Percentiles rank a stretch among this genome's conserved stretches.
Evolutionary conservation across 805 yeast species (phyloP).

Genomic region (Starmerella floris): DNA sequence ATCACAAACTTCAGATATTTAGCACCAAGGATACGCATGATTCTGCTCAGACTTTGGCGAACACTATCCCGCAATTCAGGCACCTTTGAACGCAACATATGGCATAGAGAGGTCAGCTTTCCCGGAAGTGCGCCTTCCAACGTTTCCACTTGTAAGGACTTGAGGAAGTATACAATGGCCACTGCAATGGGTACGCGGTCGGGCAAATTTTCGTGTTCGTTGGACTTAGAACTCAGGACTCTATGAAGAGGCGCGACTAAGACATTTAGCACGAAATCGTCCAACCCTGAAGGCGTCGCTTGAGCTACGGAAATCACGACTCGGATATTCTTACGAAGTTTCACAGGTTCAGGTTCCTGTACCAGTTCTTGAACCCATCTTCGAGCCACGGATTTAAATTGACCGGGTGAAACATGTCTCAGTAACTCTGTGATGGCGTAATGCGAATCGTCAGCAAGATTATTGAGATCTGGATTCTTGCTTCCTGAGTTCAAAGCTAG

Average conservation of each 20-base stretch:
- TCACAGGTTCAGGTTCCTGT: constrained; percentile 27
- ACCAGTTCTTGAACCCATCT: constrained; percentile 46
- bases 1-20: constrained; percentile 59
- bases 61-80: constrained; percentile 82
- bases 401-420: constrained; percentile 56
- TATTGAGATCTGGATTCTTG: constrained; percentile 27
- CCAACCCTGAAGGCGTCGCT: constrained; percentile 11
- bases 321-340: constrained; percentile 43
- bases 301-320: constrained; percentile 29
- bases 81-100: constrained; percentile 67
- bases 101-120: constrained; percentile 72
- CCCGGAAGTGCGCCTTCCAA: constrained; percentile 61
- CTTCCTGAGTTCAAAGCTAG: constrained; percentile 42
- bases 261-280: constrained; percentile 39
- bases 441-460: constrained; percentile 36
- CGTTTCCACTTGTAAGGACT: constrained; percentile 45
- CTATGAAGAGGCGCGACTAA: constrained; percentile 50
- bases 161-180: constrained; percentile 55
- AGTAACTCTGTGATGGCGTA: constrained; percentile 47
- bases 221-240: constrained; percentile 34
- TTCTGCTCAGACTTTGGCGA: constrained; percentile 57
- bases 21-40: constrained; percentile 56
- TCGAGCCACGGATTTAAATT: constrained; percentile 58
- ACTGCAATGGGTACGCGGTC: constrained; percentile 69
- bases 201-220: constrained; percentile 69